phyloP scores from a whole-genome alignment of 768 basidiomycete species.

The Leccinum olivaceopallidum region DNA sequence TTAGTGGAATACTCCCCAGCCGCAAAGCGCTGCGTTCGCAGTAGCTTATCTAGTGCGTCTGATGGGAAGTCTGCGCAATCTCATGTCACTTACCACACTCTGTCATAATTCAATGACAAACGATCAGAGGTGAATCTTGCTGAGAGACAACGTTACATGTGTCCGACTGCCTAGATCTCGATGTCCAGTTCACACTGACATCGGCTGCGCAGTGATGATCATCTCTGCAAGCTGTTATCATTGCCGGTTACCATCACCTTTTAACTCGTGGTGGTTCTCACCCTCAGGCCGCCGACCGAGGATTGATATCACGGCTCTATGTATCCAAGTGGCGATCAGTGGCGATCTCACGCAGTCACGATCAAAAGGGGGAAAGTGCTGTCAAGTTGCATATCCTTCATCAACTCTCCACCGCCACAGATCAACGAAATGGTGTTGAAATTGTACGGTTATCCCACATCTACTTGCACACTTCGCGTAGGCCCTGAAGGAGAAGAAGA shows the following conservation, averaged over 20 bases:
- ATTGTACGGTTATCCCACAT: slow-evolving; percentile 24
- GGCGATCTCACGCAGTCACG: slow-evolving; percentile 3
- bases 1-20: too few relatives aligned
- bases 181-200: slow-evolving; percentile 1
- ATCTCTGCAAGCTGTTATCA: neutral
- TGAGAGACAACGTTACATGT: too few relatives aligned
- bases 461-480: slow-evolving; percentile 54
- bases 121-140: too few relatives aligned
- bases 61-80: too few relatives aligned
- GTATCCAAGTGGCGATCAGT: neutral
- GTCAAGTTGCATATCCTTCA: neutral
- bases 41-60: too few relatives aligned
- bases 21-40: too few relatives aligned
- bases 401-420: neutral
- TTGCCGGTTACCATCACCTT: neutral
- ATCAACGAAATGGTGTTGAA: slow-evolving; percentile 21
- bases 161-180: neutral
- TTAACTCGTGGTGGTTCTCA: neutral
- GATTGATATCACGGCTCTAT: neutral
- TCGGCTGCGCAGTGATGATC: neutral
- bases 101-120: too few relatives aligned
- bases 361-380: slow-evolving; percentile 10
- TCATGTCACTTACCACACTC: too few relatives aligned
- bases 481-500: slow-evolving; percentile 54
- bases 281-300: neutral